These are phyloP conservation scores for Terana coerulea DNA, from an alignment of 768 basidiomycete genomes.

Conservation along the genomic window DNA sequence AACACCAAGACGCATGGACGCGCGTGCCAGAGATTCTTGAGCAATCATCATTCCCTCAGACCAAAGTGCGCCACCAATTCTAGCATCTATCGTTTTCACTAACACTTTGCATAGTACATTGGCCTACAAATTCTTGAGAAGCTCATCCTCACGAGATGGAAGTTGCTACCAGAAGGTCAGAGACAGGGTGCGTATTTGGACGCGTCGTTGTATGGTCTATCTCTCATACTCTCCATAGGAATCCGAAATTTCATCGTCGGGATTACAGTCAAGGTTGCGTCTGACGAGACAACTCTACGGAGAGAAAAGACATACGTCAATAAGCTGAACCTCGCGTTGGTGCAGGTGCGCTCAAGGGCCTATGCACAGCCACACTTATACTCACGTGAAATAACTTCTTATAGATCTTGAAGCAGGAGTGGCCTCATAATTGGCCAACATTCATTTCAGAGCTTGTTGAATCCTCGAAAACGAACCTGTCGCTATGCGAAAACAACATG, in stretches of 20 bases:
- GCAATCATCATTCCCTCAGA: constrained; percentile 76
- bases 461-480: constrained; percentile 93
- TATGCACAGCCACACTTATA: neutral
- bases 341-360: constrained; percentile 60
- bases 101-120: constrained; percentile 70
- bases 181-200: constrained; percentile 60
- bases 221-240: constrained; percentile 39
- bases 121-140: constrained; percentile 96
- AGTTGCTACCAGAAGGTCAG: constrained; percentile 90
- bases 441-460: constrained; percentile 97
- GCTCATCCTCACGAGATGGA: constrained; percentile 93
- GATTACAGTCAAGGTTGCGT: constrained; percentile 88
- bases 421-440: constrained; percentile 98
- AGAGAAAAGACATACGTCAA: constrained; percentile 94
- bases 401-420: constrained; percentile 98
- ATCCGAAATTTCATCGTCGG: constrained; percentile 97
- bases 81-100: constrained; percentile 5
- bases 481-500: constrained; percentile 99
- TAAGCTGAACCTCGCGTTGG: constrained; percentile 94
- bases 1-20: constrained; percentile 95
- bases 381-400: neutral
- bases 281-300: constrained; percentile 83
- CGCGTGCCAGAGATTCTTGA: constrained; percentile 94
- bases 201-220: neutral
- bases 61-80: constrained; percentile 57